These are phyloP conservation scores for Cyphellophora attinorum DNA, from an alignment of 2,329 filamentous ascomycete genomes.

Conservation along the genomic window DNA sequence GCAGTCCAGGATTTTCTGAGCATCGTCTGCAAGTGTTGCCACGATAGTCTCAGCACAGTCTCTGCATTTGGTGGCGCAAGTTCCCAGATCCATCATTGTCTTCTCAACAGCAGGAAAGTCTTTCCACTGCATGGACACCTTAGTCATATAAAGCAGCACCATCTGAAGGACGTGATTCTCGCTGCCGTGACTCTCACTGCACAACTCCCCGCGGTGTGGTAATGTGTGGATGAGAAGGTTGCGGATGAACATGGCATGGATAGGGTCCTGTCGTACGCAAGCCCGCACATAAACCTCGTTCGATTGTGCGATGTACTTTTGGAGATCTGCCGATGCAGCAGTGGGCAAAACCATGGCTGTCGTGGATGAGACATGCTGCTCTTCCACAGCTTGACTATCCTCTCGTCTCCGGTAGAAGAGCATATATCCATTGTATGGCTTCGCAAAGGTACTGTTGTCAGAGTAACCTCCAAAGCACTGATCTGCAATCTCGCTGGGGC, in stretches of 20 bases:
- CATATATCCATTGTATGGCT: conserved; percentile 87
- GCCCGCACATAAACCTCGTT: conserved; percentile 66
- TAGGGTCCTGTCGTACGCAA: conserved; percentile 69
- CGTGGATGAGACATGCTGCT: too few species aligned
- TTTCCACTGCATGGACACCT: conserved; percentile 63
- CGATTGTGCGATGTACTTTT: conserved; percentile 53
- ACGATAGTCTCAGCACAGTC: conserved; percentile 10
- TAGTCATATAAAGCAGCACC: conserved; percentile 56
- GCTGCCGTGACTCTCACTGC: conserved; percentile 36
- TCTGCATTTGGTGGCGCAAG: conserved; percentile 25
- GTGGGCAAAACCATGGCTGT: too few species aligned
- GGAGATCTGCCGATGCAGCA: too few species aligned
- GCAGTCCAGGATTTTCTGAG: conserved; percentile 10
- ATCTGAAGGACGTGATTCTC: conserved; percentile 35
- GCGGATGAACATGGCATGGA: conserved; percentile 58
- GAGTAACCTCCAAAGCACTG: conserved; percentile 71
- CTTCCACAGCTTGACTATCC: conserved; percentile 47
- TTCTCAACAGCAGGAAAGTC: conserved; percentile 54
- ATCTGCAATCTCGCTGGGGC: conserved; percentile 60
- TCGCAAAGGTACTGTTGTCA: conserved; percentile 40
- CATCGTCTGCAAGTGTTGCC: conserved; percentile 9
- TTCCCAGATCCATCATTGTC: conserved; percentile 50
- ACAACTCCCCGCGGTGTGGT: conserved; percentile 37
- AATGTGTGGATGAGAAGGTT: conserved; percentile 51
- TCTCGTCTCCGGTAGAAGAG: conserved; percentile 85